phyloP scores from a whole-genome alignment of 1,139 yeast species.

The Lodderomyces jiufengensis region DNA sequence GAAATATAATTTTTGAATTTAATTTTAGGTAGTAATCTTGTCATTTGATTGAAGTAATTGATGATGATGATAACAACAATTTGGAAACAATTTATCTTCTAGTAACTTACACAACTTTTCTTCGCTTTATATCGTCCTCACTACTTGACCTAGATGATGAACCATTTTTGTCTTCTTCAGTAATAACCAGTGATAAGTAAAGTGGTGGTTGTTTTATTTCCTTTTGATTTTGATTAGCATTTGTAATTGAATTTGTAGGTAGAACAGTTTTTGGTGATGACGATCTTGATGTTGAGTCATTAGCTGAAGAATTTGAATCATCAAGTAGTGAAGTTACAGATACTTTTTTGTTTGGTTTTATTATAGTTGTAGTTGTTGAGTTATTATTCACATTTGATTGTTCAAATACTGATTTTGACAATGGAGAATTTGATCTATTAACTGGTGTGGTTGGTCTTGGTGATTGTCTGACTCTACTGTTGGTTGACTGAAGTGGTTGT shows the following conservation, averaged over 20 bases:
- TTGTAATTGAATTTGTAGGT: neutral
- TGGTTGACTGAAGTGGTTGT: neutral
- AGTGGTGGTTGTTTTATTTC: constrained; percentile 11
- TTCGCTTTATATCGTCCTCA: constrained; percentile 4
- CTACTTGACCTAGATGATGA: constrained; percentile 1
- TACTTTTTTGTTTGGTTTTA: constrained; percentile 20
- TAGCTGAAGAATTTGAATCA: constrained; percentile 11
- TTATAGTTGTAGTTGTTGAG: constrained; percentile 14
- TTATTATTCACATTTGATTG: neutral
- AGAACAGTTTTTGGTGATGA: constrained; percentile 2
- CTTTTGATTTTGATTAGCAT: neutral
- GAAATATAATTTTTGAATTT: no score
- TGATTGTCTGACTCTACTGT: constrained; percentile 1
- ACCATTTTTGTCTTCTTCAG: constrained; percentile 13
- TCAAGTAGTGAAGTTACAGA: constrained; percentile 33
- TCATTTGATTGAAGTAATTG: no score
- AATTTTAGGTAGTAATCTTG: no score
- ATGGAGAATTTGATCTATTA: constrained; percentile 15
- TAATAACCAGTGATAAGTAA: constrained; percentile 21
- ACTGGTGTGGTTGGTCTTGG: constrained; percentile 8
- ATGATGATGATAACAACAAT: no score
- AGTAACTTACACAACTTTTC: neutral
- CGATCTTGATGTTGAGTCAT: neutral
- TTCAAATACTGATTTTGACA: constrained; percentile 8
- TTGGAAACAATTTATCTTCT: no score